Base-by-base conservation (phyloP, 495 filamentous ascomycete species). In the Cetradonia linearis region DNA sequence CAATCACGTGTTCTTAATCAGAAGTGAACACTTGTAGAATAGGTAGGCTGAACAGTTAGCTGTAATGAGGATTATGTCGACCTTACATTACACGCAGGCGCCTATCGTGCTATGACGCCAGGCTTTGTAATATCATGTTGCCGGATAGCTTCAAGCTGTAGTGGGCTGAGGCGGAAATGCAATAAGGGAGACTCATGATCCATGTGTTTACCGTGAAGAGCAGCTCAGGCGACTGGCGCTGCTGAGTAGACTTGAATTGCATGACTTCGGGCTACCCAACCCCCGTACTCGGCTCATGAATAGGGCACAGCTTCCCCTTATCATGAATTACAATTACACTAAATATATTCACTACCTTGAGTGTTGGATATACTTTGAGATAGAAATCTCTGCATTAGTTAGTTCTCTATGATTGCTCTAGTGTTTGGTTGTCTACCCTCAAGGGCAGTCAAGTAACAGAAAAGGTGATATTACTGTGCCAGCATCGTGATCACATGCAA, bases 81-180 rank as follows among this genome's bases (percentile, higher is more conserved):
- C 55, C 56, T 59, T 42, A 46, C 42, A 46, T 46, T 30, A 50
- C 31, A 37, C 36, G 44, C 53, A 48, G 56, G 55, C 36, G 55
- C 27, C 50, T 47, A 33, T 58, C 56, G 37, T 61, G 16, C 30
- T 63, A 63, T 63, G 61, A 58, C 31, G 53, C 55, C 48, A 54
- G 56, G 38, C 25, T 63, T 25, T 59, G 37, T 6, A 52, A 28
- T 53, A 40, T 61, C 59, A 61, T 61, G 14, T n/a, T 61, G 59
- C 37, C 23, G 33, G 31, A 30, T 20, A 36, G 25, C 11, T 40
- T 30, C 52, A 55, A 34, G 37, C 42, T 37, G n/a, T 55, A 37
- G 50, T 16, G 5, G 20, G 25, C 27, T 16, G 40, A 28, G 13
- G 50, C 18, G 38, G 13, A 25, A 3, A 20, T 36, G 38, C 30